Base-by-base conservation (phyloP, 2,329 filamentous ascomycete genomes). In the Talaromyces sp. region DNA sequence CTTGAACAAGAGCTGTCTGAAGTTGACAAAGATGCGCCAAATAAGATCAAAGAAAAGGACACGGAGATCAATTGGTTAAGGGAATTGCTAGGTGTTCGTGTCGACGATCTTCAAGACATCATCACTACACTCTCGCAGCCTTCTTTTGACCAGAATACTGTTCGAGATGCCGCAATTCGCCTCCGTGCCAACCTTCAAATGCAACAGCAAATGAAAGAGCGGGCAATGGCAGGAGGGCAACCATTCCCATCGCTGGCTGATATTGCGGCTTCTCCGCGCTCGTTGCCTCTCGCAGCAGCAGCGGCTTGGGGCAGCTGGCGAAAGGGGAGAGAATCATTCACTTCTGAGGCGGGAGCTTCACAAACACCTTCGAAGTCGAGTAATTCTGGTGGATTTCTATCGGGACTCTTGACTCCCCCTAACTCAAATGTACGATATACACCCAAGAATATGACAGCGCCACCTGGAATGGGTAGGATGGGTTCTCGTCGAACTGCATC, bases 251-350 rank as follows among this genome's bases (percentile, higher is more conserved):
- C 89, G 46, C 84, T 96, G 49, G 89, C 91, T 1, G 86, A 85
- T 65, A 86, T 93, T 64, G 88, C 90, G 11, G 86, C 88, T 5
- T 89, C 91, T 2, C 93, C 93, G 4, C 87, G 91, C 32, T 89
- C 77, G 8, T 69, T 96, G 17, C 91, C 90, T 6, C 88, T 96
- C 71, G 89, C 89, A 4, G 88, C 96, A 26, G 91, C 91, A n/a
- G 91, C 92, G n/a, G 93, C 92, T n/a, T 96, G 93, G 86, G 93
- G 91, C 53, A 96, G 89, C 74, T 97, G 93, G 93, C 88, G 93
- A 57, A 93, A 89, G 72, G 85, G 83, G 17, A 83, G 81, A 67
- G 84, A 85, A 59, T 77, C 85, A 56, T 67, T 67, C 24, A 32
- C 69, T 31, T 71, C 69, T 14, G 73, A 78, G 26, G 56, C 35